Conservation (phyloP, 2,329 filamentous ascomycete species). For the Cryoendolithus antarcticus region DNA sequence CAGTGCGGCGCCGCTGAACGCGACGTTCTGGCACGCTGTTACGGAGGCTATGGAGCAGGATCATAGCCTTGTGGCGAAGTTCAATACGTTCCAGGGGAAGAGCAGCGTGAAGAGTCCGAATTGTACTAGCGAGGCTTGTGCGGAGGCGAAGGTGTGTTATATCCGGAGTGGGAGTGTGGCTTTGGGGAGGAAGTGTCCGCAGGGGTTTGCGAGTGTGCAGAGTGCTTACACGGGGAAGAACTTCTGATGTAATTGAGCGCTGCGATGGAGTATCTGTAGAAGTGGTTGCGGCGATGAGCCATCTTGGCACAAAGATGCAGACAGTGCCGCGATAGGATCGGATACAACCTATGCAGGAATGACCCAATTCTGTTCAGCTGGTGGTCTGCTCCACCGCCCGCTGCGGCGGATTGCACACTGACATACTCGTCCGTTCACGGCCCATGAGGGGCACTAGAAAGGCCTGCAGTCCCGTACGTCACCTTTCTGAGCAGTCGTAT, state of each 20-base stretch:
- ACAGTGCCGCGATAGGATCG: no score
- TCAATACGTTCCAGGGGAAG: constrained; percentile 43
- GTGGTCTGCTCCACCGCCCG: no score
- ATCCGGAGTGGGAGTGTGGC: constrained; percentile 44
- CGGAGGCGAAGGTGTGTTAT: constrained; percentile 45
- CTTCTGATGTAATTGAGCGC: not conserved
- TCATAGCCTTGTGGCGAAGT: constrained; percentile 34
- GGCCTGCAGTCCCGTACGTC: no score
- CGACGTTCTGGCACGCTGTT: constrained; percentile 47
- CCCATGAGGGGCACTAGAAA: no score
- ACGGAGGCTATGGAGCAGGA: constrained; percentile 46
- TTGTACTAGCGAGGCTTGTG: constrained; percentile 40
- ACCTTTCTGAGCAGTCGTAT: no score
- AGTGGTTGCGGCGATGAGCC: not conserved
- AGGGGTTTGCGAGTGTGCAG: constrained; percentile 36
- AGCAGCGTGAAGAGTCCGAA: constrained; percentile 38
- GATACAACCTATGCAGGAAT: no score
- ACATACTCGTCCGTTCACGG: no score
- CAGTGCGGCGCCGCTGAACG: constrained; percentile 39
- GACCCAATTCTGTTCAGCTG: no score
- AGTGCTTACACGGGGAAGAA: constrained; percentile 20
- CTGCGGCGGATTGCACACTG: no score
- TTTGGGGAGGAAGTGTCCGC: constrained; percentile 39
- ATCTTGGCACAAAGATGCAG: no score
- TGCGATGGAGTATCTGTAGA: not conserved